These are phyloP conservation scores for Myrica gale DNA, from an alignment of 306 rosid species.

Conservation along the genomic window DNA sequence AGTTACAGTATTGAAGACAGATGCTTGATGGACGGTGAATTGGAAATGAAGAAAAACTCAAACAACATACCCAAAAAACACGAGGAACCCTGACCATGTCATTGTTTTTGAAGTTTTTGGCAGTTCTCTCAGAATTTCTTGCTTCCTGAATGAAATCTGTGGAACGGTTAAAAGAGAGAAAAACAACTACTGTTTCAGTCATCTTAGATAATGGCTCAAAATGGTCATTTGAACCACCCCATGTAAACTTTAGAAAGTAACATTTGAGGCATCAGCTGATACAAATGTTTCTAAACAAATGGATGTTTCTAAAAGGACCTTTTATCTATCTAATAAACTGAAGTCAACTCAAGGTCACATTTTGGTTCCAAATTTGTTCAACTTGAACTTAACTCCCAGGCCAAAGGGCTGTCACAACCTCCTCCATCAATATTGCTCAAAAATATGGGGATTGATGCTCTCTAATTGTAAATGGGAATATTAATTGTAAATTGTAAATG, in stretches of 20 bases:
- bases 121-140: conserved; percentile 78
- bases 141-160: conserved; percentile 90
- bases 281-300: not conserved
- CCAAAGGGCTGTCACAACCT: not conserved
- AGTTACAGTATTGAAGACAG: not conserved
- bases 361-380: conserved; percentile 1
- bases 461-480: not conserved
- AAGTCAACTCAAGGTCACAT: not conserved
- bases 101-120: conserved; percentile 60
- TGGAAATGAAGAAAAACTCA: conserved; percentile 16
- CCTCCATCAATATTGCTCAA: not conserved
- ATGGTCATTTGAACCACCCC: not conserved
- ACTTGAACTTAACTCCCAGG: not conserved
- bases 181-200: conserved; percentile 20
- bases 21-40: conserved; percentile 7
- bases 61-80: conserved; percentile 74
- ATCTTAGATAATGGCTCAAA: conserved; percentile 22
- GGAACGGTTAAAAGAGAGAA: conserved; percentile 15
- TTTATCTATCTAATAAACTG: not conserved
- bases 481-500: too few relatives aligned
- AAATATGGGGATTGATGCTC: not conserved
- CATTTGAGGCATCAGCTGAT: not conserved
- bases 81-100: conserved; percentile 66
- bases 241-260: not conserved
- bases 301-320: not conserved